These are phyloP conservation scores for Daedalea quercina DNA, from an alignment of 768 basidiomycete genomes.

Conservation along the genomic window DNA sequence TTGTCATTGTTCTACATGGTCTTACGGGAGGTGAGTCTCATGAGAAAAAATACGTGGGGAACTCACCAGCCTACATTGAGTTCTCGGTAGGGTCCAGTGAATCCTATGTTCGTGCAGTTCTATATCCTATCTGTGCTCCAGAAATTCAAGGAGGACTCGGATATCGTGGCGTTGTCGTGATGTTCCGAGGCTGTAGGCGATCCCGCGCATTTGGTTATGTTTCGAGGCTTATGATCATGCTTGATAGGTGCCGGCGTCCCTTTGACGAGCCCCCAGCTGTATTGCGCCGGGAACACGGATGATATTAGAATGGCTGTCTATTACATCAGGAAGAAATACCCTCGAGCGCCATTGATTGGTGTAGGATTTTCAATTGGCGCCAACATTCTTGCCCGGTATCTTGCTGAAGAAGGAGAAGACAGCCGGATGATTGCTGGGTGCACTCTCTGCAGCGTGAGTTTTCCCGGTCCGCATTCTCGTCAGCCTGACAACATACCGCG, in stretches of 20 bases:
- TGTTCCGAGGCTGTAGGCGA: slow-evolving; percentile 95
- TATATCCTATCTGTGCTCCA: slow-evolving; percentile 65
- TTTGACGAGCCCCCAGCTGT: slow-evolving; percentile 76
- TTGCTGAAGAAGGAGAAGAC: slow-evolving; percentile 72
- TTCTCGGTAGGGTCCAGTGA: slow-evolving; percentile 71
- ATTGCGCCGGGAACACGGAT: slow-evolving; percentile 85
- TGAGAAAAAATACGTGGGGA: neutral
- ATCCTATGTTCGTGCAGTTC: slow-evolving; percentile 79
- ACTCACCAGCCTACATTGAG: too few species aligned
- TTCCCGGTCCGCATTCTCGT: neutral
- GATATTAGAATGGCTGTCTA: slow-evolving; percentile 80
- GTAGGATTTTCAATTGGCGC: slow-evolving; percentile 93
- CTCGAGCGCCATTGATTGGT: slow-evolving; percentile 76
- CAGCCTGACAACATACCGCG: too few species aligned
- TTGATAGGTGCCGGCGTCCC: slow-evolving; percentile 75
- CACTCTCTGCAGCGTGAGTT: slow-evolving; percentile 70
- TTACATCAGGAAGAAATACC: slow-evolving; percentile 66
- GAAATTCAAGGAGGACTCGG: slow-evolving; percentile 80
- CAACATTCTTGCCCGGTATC: slow-evolving; percentile 83
- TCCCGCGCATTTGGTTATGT: too few species aligned
- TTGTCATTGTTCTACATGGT: slow-evolving; percentile 50
- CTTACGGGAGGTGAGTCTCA: slow-evolving; percentile 34
- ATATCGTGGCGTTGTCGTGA: slow-evolving; percentile 84
- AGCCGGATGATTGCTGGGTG: slow-evolving; percentile 61
- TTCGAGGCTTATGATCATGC: too few species aligned